Base-by-base conservation (phyloP, 495 filamentous ascomycete genomes). In the Hypoxylon crocopeplum region DNA sequence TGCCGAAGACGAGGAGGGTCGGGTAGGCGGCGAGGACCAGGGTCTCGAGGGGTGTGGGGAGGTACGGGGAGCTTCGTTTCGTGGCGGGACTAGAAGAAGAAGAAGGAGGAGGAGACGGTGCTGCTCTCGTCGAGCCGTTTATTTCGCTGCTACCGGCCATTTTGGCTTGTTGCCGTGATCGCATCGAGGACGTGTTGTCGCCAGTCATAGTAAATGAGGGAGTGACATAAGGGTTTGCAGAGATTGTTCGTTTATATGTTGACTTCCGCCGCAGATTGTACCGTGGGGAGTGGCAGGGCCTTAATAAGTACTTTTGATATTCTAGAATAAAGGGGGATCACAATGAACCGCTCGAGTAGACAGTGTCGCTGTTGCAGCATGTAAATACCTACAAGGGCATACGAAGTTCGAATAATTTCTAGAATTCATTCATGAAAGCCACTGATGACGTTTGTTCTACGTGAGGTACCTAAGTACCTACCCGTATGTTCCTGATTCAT, bases 1-100 rank as follows among this genome's bases (percentile, higher is more conserved):
- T 88, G 61, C 93, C 94, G 59, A 93, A 75, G 39, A 89, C 42
- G 41, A 98, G 84, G 34, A 91, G 90, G 19, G 71, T 48, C 16
- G 92, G 93, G 79, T 96, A 97, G 67, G 88, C 73, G 24, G 74
- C 59, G 3, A 90, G 77, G 30, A 90, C 75, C 48, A 85, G 65
- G 29, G 79, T 62, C 61, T 92, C 89, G 66, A 82, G 78, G 10
- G 78, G 75, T 5, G 87, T 88, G 1, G 88, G 86, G 17, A 84
- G 72, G 75, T 77, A 78, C 10, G 84, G 80, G 5, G 67, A 64
- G 48, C 71, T 81, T 21, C 71, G 73, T 7, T 45, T 64, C 3
- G 61, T 36, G 16, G 67, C n/a, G n/a, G n/a, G n/a, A n/a, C n/a
- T n/a, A n/a, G n/a, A 3, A 1, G 44, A 22, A 10, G 62, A 16